A percentile compares a stretch with the other conserved stretches of the same genome.
Evolutionary conservation across 352 stramenopile genomes (phyloP).

Genomic region (Pythium oligandrum): DNA sequence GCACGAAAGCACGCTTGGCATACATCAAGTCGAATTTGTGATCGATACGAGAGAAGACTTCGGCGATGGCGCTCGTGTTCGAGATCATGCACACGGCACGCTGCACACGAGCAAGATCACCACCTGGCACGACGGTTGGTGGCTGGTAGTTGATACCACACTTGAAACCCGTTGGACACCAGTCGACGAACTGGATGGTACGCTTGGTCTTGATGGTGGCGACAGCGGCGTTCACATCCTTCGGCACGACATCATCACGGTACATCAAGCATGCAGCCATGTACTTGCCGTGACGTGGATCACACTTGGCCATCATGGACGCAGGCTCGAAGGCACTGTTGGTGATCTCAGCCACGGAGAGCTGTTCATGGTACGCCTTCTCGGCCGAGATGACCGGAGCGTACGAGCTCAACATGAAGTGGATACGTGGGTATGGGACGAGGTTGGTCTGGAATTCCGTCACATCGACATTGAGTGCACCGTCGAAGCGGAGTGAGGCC

Average conservation of each 20-base stretch:
- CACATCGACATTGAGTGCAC: constrained; percentile 98
- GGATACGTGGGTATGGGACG: constrained; percentile 98
- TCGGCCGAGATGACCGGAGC: constrained; percentile 97
- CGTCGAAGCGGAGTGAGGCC: constrained; percentile 97
- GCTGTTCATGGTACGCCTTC: constrained; percentile 97
- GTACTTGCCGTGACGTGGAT: constrained; percentile 98
- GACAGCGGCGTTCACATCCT: constrained; percentile 92
- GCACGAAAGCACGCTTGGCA: constrained; percentile 96
- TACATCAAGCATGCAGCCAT: constrained; percentile 99
- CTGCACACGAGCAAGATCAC: constrained; percentile 94
- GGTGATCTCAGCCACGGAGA: constrained; percentile 98
- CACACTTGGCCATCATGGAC: constrained; percentile 98
- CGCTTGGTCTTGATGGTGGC: constrained; percentile 98
- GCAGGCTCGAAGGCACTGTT: constrained; percentile 97
- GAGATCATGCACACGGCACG: constrained; percentile 97
- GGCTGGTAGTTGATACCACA: constrained; percentile 97
- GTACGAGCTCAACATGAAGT: constrained; percentile 99
- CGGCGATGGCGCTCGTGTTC: constrained; percentile 97
- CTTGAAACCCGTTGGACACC: constrained; percentile 97
- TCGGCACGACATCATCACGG: constrained; percentile 92
- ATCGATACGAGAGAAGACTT: constrained; percentile 96
- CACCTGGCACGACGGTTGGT: constrained; percentile 91
- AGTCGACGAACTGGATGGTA: constrained; percentile 97
- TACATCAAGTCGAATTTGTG: constrained; percentile 99
- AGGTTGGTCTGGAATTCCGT: constrained; percentile 99